Percentiles rank a stretch among this genome's conserved stretches.
Conservation (phyloP, 2,329 filamentous ascomycete genomes). For the Fusarium foetens region DNA sequence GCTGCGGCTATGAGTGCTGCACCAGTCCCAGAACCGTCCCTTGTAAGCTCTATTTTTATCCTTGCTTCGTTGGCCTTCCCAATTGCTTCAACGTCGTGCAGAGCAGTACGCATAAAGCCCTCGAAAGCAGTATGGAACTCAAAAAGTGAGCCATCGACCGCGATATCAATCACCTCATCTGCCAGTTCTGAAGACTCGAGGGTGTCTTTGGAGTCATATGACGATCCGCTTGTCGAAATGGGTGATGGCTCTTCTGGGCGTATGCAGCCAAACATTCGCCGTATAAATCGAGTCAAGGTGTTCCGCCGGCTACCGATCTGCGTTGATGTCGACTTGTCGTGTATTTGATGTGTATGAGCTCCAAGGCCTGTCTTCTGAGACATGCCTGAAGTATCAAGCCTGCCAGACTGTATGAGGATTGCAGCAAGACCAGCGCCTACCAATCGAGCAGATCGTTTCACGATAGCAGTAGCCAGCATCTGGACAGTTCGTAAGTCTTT, state of each 20-base stretch:
- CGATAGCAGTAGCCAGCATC: background rate
- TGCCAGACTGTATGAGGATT: background rate
- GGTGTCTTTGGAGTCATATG: background rate
- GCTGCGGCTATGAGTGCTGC: constrained; percentile 13
- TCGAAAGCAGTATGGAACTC: constrained; percentile 11
- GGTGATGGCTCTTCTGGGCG: fast-evolving
- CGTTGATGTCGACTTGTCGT: fast-evolving
- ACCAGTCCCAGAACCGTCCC: constrained; percentile 8
- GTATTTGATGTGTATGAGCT: background rate
- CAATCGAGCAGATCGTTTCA: constrained; percentile 1
- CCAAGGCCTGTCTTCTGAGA: background rate
- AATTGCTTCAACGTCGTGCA: background rate
- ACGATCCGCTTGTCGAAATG: background rate
- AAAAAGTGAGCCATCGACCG: constrained; percentile 4
- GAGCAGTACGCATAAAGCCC: background rate
- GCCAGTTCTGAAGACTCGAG: background rate
- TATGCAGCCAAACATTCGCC: background rate
- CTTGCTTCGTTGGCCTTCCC: background rate
- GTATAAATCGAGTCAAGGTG: fast-evolving
- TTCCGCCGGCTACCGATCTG: fast-evolving
- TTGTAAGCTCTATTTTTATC: constrained; percentile 17
- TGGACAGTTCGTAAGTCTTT: background rate
- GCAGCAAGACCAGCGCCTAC: constrained; percentile 6
- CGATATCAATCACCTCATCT: background rate
- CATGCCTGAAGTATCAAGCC: background rate